Evolutionary conservation across 257 asterid species (phyloP).

Genomic region (Leptodermis oblonga): DNA sequence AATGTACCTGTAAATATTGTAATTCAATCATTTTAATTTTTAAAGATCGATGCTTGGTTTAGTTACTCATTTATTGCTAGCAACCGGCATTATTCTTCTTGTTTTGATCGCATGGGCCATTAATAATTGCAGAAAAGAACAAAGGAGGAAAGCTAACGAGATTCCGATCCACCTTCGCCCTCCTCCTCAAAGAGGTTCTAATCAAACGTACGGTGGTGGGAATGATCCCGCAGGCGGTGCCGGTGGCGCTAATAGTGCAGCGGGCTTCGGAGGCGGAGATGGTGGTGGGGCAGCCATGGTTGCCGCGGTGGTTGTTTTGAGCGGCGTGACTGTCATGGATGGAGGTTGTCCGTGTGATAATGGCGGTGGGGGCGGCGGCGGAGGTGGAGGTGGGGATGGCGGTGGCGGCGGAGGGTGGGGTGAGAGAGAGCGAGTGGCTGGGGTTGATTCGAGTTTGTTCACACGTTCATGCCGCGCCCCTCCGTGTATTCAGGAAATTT

Average conservation of each 20-base stretch:
- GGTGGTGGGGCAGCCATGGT: constrained; percentile 21
- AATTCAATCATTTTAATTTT: too few species aligned
- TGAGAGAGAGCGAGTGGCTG: constrained; percentile 12
- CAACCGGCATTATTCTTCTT: neutral
- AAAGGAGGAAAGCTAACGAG: neutral
- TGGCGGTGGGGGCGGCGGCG: constrained; percentile 8
- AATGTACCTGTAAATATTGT: too few species aligned
- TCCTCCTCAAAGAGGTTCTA: neutral
- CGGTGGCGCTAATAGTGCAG: constrained; percentile 11
- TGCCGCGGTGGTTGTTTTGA: constrained; percentile 12
- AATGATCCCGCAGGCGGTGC: neutral
- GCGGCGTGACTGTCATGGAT: neutral
- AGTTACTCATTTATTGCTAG: neutral
- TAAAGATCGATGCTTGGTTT: neutral
- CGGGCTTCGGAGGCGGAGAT: neutral
- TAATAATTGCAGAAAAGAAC: neutral
- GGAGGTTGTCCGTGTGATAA: too few species aligned
- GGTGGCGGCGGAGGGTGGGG: constrained; percentile 13
- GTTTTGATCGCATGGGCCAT: neutral
- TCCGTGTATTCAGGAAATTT: neutral
- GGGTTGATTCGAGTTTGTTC: neutral
- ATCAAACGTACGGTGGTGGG: constrained; percentile 13
- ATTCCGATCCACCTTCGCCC: neutral
- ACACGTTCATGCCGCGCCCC: neutral
- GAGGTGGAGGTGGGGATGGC: constrained; percentile 4